Percentiles rank a stretch among this genome's conserved stretches.
Conservation (phyloP, 2,329 filamentous ascomycete genomes). For the Aspergillus aculeatinus region DNA sequence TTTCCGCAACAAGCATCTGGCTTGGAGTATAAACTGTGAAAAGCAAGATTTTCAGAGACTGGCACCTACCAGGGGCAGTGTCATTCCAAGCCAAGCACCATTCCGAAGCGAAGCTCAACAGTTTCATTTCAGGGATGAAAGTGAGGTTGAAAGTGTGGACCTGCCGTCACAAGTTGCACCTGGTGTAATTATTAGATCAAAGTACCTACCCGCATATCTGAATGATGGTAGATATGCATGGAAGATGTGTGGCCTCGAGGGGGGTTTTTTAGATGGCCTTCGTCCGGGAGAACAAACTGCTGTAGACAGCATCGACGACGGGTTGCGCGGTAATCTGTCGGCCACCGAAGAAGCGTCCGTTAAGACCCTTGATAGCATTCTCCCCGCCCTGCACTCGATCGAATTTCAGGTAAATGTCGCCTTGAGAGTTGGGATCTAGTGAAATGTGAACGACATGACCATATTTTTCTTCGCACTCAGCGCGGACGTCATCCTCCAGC, state of each 20-base stretch:
- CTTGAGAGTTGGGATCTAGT: conserved; percentile 87
- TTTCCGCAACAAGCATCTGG: conserved; percentile 25
- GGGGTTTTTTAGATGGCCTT: conserved; percentile 66
- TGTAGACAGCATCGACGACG: conserved; percentile 98
- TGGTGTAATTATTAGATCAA: conserved; percentile 29
- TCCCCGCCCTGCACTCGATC: conserved; percentile 92
- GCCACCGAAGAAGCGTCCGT: conserved; percentile 93
- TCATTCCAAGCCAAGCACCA: conserved; percentile 29
- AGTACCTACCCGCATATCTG: conserved; percentile 29
- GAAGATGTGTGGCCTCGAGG: conserved; percentile 13
- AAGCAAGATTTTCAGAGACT: conserved; percentile 25
- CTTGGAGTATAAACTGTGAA: conserved; percentile 18
- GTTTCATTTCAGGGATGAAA: conserved; percentile 9
- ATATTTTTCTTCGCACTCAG: conserved; percentile 93
- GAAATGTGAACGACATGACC: conserved; percentile 97
- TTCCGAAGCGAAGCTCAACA: conserved; percentile 21
- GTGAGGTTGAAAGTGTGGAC: conserved; percentile 15
- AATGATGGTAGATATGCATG: neutral
- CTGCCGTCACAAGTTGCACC: conserved; percentile 25
- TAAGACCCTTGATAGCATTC: conserved; percentile 96
- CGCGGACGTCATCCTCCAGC: conserved; percentile 86
- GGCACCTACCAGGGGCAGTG: conserved; percentile 41
- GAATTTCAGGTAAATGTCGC: conserved; percentile 98
- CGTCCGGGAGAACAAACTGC: conserved; percentile 87
- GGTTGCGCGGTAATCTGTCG: conserved; percentile 90